Percentiles rank a stretch among this genome's conserved stretches.
Evolutionary conservation across 2,329 filamentous ascomycete genomes (phyloP).

Genomic region (Drechslerella coelobrocha): DNA sequence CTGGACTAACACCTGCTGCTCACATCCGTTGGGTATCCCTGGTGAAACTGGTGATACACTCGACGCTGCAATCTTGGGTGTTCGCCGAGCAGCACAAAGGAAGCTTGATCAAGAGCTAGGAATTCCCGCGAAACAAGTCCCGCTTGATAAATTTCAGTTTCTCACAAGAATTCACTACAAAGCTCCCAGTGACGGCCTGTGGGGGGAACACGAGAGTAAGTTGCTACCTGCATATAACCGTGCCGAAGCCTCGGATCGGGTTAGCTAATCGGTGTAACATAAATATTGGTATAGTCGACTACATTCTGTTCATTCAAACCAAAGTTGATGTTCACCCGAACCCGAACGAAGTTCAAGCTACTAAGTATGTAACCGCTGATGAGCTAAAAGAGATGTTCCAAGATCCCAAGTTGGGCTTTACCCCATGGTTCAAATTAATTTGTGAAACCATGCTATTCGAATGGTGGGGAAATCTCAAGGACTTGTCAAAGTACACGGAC

Average conservation of each 20-base stretch:
- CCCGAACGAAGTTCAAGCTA: slow-evolving; percentile 86
- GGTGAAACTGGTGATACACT: slow-evolving; percentile 87
- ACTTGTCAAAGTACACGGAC: slow-evolving; percentile 82
- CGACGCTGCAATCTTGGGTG: slow-evolving; percentile 79
- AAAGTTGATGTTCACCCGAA: slow-evolving; percentile 84
- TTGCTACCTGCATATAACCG: slow-evolving; percentile 47
- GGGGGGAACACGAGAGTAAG: slow-evolving; percentile 98
- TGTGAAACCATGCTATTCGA: slow-evolving; percentile 97
- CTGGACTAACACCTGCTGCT: slow-evolving; percentile 99
- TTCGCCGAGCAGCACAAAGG: slow-evolving; percentile 87
- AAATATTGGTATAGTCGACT: slow-evolving; percentile 72
- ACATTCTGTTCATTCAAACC: slow-evolving; percentile 97
- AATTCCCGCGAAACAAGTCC: slow-evolving; percentile 86
- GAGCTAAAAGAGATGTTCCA: slow-evolving; percentile 85
- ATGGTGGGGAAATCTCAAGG: slow-evolving; percentile 91
- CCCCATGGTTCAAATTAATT: slow-evolving; percentile 99
- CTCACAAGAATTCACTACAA: slow-evolving; percentile 98
- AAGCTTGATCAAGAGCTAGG: slow-evolving; percentile 95
- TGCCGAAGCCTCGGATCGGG: slow-evolving; percentile 24
- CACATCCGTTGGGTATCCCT: slow-evolving; percentile 89
- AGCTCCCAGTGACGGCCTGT: slow-evolving; percentile 94
- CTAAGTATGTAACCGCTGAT: slow-evolving; percentile 80
- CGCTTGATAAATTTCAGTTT: slow-evolving; percentile 88
- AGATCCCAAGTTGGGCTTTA: slow-evolving; percentile 82
- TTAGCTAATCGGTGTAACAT: slow-evolving; percentile 6